These are phyloP conservation scores for Capsicum rhomboideum DNA, from an alignment of 257 asterid species.

Conservation along the genomic window DNA sequence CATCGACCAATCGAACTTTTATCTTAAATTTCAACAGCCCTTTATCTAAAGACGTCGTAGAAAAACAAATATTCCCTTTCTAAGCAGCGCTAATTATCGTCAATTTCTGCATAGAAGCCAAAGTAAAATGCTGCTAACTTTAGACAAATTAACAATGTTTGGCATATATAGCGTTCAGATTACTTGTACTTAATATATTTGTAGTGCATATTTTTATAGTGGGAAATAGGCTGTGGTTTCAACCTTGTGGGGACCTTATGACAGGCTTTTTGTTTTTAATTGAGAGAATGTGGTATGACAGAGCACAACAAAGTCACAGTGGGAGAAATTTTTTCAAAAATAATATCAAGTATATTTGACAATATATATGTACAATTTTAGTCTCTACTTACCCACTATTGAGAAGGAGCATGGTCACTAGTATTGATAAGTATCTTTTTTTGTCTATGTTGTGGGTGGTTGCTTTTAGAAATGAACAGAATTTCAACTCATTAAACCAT, in stretches of 20 bases:
- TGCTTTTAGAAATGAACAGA: neutral
- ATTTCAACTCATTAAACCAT: neutral
- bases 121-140: conserved; percentile 20
- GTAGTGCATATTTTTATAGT: conserved; percentile 12
- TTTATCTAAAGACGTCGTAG: neutral
- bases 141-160: conserved; percentile 27
- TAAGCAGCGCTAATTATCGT: conserved; percentile 6
- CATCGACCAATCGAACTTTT: neutral
- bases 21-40: neutral
- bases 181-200: neutral
- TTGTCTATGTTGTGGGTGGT: neutral
- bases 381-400: neutral
- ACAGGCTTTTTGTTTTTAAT: conserved; percentile 36
- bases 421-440: neutral
- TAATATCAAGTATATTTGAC: neutral
- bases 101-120: conserved; percentile 25
- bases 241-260: conserved; percentile 37
- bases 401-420: neutral
- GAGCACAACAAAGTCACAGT: conserved; percentile 23
- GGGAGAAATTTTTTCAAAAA: conserved; percentile 6
- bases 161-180: conserved; percentile 2
- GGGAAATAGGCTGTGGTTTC: conserved; percentile 18
- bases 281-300: conserved; percentile 26
- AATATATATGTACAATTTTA: neutral
- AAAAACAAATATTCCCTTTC: conserved; percentile 7